Base-by-base conservation (phyloP, 2,329 filamentous ascomycete genomes). In the Sclerotinia spermophila region DNA sequence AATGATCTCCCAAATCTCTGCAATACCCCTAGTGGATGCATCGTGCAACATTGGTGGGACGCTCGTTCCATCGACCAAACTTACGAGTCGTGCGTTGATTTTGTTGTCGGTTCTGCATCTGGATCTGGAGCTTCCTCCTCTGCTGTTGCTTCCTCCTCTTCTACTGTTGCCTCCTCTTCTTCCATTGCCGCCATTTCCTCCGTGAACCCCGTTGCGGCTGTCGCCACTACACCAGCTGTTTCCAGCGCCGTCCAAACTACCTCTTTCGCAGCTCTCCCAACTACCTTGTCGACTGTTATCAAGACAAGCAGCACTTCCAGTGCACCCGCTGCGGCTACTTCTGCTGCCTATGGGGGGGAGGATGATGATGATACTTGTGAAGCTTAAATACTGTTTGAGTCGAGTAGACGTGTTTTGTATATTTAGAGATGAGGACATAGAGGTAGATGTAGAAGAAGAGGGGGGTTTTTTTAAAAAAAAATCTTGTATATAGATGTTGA, bases 31-130 rank as follows among this genome's bases (percentile, higher is more conserved):
- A 75, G 76, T 56, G 74, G 67, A 19, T 78, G 76, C 71, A 74
- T 86, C 10, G 81, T 88, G 61, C 86, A 87, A 77, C 85, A 85
- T 82, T 86, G 78, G 79, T 87, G 85, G 85, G 79, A 86, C 73
- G 84, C 84, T 13, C 75, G 80, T 21, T 77, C 75, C 55, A 82
- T 85, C 65, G 77, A 84, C 73, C 86, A 87, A 82, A 86, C 85
- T n/a, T 87, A 87, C 77, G 84, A 86, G 80, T 81, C 81, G 67
- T 87, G 85, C 76, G 79, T 87, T 70, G 86, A 87, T 78, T 86
- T 87, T 72, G 73, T 72, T 11, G 72, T 77, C 38, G 73, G 48
- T 5, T 27, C 66, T 6, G 42, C 33, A 2, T 62, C 67, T 1
- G 27, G 30, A 24, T 69, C 67, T 0, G 33, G 55, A 35, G 61